phyloP scores from a whole-genome alignment of 73 alveolate genomes.

The Paramecium octaurelia region DNA sequence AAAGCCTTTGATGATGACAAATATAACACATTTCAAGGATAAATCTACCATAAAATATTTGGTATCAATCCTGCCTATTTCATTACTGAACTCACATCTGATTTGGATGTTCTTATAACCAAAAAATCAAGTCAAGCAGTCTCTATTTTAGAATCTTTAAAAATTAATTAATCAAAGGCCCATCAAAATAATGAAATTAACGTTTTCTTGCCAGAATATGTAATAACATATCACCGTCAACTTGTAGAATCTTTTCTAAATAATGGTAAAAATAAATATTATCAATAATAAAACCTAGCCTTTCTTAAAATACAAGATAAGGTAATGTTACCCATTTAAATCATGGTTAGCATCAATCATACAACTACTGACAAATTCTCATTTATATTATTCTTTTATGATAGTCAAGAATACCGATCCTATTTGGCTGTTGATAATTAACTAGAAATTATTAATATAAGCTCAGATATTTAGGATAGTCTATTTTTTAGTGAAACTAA shows the following conservation, averaged over 20 bases:
- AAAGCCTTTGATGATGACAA: slow-evolving; percentile 16
- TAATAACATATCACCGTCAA: neutral
- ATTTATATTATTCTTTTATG: neutral
- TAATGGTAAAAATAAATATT: neutral
- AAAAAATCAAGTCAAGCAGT: neutral
- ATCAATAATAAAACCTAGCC: neutral
- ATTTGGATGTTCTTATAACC: neutral
- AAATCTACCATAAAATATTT: neutral
- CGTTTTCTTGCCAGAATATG: neutral
- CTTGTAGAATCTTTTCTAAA: neutral
- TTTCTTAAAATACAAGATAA: neutral
- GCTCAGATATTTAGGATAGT: neutral
- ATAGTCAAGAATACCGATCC: neutral
- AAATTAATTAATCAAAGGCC: neutral
- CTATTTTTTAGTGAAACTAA: neutral
- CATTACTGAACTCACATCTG: neutral
- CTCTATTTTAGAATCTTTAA: neutral
- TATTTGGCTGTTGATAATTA: slow-evolving; percentile 1
- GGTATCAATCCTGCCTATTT: slow-evolving; percentile 4
- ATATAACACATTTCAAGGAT: neutral
- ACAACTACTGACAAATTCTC: neutral
- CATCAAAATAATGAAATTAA: neutral
- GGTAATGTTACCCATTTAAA: neutral
- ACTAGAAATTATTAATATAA: neutral
- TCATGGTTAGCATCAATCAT: neutral